These are phyloP conservation scores for Gossypium schwendimanii DNA, from an alignment of 441 rosid genomes.

Conservation along the genomic window DNA sequence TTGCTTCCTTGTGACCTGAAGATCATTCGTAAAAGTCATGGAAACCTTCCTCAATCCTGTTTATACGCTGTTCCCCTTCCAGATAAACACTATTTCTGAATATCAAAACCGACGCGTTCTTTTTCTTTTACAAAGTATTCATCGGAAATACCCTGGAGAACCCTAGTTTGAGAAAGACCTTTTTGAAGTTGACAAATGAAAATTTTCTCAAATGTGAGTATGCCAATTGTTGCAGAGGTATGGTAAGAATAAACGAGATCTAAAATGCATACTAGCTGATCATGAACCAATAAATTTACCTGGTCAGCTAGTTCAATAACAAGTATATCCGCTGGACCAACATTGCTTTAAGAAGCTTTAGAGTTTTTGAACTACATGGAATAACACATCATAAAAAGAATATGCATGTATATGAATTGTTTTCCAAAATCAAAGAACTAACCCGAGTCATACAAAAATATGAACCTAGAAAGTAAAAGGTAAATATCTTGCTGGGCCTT, in stretches of 20 bases:
- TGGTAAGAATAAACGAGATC: neutral
- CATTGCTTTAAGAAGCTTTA: slow-evolving; percentile 63
- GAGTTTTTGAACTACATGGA: slow-evolving; percentile 62
- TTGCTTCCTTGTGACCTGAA: too few species aligned
- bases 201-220: slow-evolving; percentile 2
- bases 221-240: neutral
- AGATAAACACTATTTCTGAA: too few species aligned
- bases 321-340: slow-evolving; percentile 73
- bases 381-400: slow-evolving; percentile 10
- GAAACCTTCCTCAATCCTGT: too few species aligned
- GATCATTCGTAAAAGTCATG: too few species aligned
- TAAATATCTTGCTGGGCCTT: slow-evolving; percentile 85
- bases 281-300: slow-evolving; percentile 25
- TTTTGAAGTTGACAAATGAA: slow-evolving; percentile 63
- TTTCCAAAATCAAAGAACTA: slow-evolving; percentile 4
- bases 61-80: too few species aligned
- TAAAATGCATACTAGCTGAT: neutral
- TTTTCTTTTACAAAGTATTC: too few species aligned
- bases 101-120: too few species aligned
- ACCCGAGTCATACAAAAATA: slow-evolving; percentile 85
- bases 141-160: slow-evolving; percentile 55
- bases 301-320: slow-evolving; percentile 89
- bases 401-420: neutral
- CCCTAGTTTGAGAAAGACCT: slow-evolving; percentile 67
- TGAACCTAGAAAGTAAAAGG: slow-evolving; percentile 78